Conservation (phyloP, 306 rosid species). For the Inga leiocalycina region DNA sequence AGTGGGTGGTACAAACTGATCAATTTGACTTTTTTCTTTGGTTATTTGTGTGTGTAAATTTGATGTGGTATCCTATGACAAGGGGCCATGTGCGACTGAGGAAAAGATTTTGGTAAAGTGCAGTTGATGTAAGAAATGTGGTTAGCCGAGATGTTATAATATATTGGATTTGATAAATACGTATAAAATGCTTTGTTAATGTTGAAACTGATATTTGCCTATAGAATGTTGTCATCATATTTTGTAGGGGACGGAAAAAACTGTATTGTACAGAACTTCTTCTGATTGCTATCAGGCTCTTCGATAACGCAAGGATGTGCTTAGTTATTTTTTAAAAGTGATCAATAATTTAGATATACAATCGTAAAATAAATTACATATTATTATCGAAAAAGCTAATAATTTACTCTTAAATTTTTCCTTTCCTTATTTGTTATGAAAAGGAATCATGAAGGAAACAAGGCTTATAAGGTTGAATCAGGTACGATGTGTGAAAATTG, state of each 20-base stretch:
- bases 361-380: too few relatives aligned
- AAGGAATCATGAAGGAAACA: neutral
- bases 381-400: neutral
- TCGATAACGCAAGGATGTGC: neutral
- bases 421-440: neutral
- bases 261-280: too few relatives aligned
- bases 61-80: neutral
- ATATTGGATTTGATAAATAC: neutral
- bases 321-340: neutral
- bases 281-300: neutral
- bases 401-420: neutral
- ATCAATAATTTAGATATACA: neutral
- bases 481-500: too few relatives aligned
- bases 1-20: neutral
- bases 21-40: neutral
- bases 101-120: neutral
- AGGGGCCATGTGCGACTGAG: neutral
- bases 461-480: neutral
- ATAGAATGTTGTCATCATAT: neutral
- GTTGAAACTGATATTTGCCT: neutral
- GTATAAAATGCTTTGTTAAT: too few relatives aligned
- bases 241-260: neutral
- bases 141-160: neutral
- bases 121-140: neutral
- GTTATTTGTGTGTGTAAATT: neutral